phyloP scores from a whole-genome alignment of 345 rosid species.

The Melastoma malabathricum region DNA sequence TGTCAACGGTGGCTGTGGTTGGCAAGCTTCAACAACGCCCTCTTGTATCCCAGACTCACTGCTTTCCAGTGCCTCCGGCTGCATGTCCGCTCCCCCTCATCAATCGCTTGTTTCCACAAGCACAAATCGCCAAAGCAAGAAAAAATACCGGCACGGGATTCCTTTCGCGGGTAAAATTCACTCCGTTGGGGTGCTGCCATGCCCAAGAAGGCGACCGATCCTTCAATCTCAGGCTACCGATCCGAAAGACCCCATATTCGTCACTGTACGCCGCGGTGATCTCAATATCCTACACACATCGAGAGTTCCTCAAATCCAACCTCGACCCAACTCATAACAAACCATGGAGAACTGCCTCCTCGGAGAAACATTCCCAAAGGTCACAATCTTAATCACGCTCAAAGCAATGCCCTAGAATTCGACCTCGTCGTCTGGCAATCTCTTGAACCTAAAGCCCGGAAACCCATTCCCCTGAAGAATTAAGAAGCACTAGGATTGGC shows the following conservation, averaged over 20 bases:
- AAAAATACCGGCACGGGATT: constrained; percentile 33
- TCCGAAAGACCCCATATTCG: constrained; percentile 40
- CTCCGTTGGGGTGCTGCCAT: constrained; percentile 46
- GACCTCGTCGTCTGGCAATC: constrained; percentile 43
- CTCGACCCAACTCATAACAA: too few relatives aligned
- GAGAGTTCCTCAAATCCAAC: neutral
- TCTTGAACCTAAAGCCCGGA: constrained; percentile 21
- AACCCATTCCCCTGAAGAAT: constrained; percentile 13
- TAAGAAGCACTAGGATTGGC: too few relatives aligned
- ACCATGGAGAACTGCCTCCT: too few relatives aligned
- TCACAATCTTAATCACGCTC: too few relatives aligned
- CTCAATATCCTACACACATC: constrained; percentile 62
- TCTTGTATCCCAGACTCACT: constrained; percentile 20
- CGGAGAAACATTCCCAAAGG: too few relatives aligned
- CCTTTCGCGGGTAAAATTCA: constrained; percentile 20
- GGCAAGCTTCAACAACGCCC: constrained; percentile 17
- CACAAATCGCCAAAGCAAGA: constrained; percentile 5
- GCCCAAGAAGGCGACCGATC: constrained; percentile 89
- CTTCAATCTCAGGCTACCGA: constrained; percentile 67
- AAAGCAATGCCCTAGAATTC: neutral
- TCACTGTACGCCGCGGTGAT: constrained; percentile 80
- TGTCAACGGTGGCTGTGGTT: constrained; percentile 18
- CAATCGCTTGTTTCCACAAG: neutral
- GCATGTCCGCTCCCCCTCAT: too few relatives aligned
- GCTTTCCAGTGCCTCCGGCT: constrained; percentile 20